These are phyloP conservation scores for Exophiala alcalophila DNA, from an alignment of 2,329 filamentous ascomycete species.

Conservation along the genomic window DNA sequence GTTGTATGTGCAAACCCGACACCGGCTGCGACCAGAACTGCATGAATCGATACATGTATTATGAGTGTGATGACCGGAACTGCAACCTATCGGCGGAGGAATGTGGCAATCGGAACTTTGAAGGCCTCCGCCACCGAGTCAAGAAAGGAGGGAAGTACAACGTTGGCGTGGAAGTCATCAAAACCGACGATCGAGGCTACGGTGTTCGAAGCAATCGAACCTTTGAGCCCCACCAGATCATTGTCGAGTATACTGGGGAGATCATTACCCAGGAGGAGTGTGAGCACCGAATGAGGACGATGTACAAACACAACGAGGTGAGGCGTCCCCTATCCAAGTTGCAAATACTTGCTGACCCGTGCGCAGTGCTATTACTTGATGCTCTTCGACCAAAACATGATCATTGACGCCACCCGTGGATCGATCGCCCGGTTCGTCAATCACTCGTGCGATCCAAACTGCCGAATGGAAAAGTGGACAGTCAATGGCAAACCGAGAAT, in stretches of 20 bases:
- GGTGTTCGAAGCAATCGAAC: slow-evolving; percentile 87
- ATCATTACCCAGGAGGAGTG: slow-evolving; percentile 95
- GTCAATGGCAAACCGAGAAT: slow-evolving; percentile 91
- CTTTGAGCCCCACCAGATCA: slow-evolving; percentile 87
- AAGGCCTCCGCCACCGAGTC: slow-evolving; percentile 69
- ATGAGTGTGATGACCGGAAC: slow-evolving; percentile 89
- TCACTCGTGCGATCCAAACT: slow-evolving; percentile 94
- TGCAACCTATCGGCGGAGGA: slow-evolving; percentile 71
- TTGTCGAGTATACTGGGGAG: slow-evolving; percentile 97
- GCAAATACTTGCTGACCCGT: slow-evolving; percentile 26
- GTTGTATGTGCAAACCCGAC: slow-evolving; percentile 73
- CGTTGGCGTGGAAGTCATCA: slow-evolving; percentile 90
- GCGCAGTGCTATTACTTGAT: slow-evolving; percentile 91
- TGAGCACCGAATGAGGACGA: slow-evolving; percentile 85
- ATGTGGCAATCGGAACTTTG: slow-evolving; percentile 87
- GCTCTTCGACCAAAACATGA: slow-evolving; percentile 98
- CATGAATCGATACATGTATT: slow-evolving; percentile 94
- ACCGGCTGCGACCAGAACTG: slow-evolving; percentile 85
- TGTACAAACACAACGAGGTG: slow-evolving; percentile 92
- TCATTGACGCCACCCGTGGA: slow-evolving; percentile 85
- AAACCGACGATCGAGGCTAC: slow-evolving; percentile 82
- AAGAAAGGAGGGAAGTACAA: slow-evolving; percentile 81
- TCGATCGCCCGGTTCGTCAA: slow-evolving; percentile 98
- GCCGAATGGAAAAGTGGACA: slow-evolving; percentile 97
- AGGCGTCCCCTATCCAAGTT: slow-evolving; percentile 33